Conservation (phyloP, 306 rosid species). For the Cercis canadensis region DNA sequence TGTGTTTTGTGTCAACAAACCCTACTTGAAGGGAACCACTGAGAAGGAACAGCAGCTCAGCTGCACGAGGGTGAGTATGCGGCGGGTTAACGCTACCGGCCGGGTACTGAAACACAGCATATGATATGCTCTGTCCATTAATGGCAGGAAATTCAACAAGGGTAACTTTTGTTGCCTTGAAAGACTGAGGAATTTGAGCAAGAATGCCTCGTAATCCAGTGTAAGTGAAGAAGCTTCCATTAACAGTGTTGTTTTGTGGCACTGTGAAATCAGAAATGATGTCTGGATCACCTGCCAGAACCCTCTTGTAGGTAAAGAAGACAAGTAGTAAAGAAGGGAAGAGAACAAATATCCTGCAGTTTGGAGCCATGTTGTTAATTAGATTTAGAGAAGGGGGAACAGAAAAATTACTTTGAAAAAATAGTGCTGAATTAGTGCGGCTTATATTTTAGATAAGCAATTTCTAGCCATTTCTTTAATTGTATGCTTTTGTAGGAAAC, state of each 20-base stretch:
- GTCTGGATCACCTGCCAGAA: conserved; percentile 34
- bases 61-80: conserved; percentile 40
- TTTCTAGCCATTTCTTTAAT: not conserved
- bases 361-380: not conserved
- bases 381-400: not conserved
- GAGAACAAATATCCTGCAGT: not conserved
- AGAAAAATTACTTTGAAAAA: not conserved
- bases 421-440: not conserved
- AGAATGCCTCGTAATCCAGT: conserved; percentile 3
- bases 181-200: conserved; percentile 4
- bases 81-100: conserved; percentile 43
- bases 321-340: not conserved
- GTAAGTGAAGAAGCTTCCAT: conserved; percentile 30
- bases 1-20: conserved; percentile 36
- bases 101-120: conserved; percentile 32
- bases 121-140: conserved; percentile 29
- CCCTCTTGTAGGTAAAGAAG: not conserved
- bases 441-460: not conserved
- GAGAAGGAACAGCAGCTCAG: conserved; percentile 43
- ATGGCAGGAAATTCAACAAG: conserved; percentile 28
- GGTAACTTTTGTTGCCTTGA: conserved; percentile 35
- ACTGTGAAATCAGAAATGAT: conserved; percentile 23
- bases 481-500: not conserved
- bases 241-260: conserved; percentile 12
- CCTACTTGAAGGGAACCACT: conserved; percentile 45